Evolutionary conservation across 306 rosid species (phyloP), one percentile per base, ranked within the genome.

Genomic region (Sesbania bispinosa): DNA sequence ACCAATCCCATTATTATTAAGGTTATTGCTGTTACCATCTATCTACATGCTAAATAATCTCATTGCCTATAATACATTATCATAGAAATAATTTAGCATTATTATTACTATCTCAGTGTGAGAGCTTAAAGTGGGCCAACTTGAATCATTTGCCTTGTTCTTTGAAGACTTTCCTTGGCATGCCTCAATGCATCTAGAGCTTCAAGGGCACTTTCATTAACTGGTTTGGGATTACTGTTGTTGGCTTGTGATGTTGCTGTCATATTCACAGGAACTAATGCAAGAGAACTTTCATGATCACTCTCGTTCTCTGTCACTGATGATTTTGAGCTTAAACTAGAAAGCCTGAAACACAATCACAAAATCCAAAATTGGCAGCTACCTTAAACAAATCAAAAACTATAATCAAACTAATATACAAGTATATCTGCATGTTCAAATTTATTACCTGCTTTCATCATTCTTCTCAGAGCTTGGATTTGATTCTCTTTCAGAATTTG

Each of bases 131-230:
- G 30, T 67, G 83, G 67, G 19, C 86, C 82, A 76, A 74, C 80
- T 20, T 51, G 81, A 84, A 83, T 79, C 84, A 62, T 71, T 21
- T 79, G 68, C 36, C 88, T 81, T 52, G 61, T 81, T 65, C 70
- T 69, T 42, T 76, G 84, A 9, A 87, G 81, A 43, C 74, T 83
- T 79, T 85, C 87, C 66, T 77, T 87, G 48, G 83, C 83, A 48
- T 69, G 72, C 81, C 84, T 82, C 24, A 81, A 58, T 19, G 89
- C 79, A 46, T 84, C 83, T 68, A 87, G 79, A 57, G 81, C 88
- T 67, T 88, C 84, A 41, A 66, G 16, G 1, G 80, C 92, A 75
- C 83, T 88, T 54, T 77, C 69, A 54, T 71, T 57, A 5, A 85
- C 76, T 60, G 82, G 80, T 77, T 86, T 86, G 64, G 57, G 62